These are phyloP conservation scores for Paxillus ammoniavirescens DNA, from an alignment of 768 basidiomycete species.

Conservation along the genomic window DNA sequence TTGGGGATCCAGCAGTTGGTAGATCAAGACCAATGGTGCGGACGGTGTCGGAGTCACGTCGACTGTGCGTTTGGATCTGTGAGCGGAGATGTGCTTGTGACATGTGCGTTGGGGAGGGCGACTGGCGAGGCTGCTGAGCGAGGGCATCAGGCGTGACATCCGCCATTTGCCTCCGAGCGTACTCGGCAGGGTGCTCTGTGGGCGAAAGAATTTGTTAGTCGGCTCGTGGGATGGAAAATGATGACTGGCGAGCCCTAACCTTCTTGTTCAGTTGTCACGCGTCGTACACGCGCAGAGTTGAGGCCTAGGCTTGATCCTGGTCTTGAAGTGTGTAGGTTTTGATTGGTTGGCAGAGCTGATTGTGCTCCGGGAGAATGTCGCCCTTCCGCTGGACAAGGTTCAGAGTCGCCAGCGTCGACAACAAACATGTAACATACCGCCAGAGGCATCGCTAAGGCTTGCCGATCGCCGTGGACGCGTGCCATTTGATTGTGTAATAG, in stretches of 20 bases:
- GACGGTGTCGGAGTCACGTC: conserved; percentile 76
- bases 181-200: conserved; percentile 26
- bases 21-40: conserved; percentile 44
- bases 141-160: conserved; percentile 8
- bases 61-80: conserved; percentile 47
- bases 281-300: conserved; percentile 35
- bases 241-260: conserved; percentile 22
- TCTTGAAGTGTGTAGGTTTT: conserved; percentile 30
- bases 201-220: conserved; percentile 10
- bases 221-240: neutral
- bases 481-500: conserved; percentile 37
- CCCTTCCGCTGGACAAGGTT: conserved; percentile 26
- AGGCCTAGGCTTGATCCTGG: conserved; percentile 47
- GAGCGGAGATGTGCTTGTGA: conserved; percentile 31
- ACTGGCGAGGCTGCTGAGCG: conserved; percentile 41
- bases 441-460: conserved; percentile 65
- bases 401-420: conserved; percentile 26
- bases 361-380: conserved; percentile 22
- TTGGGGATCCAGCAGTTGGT: conserved; percentile 50
- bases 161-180: conserved; percentile 19
- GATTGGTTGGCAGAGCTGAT: conserved; percentile 13
- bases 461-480: conserved; percentile 73
- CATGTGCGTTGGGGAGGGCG: conserved; percentile 51
- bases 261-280: conserved; percentile 48
- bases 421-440: conserved; percentile 22